Evolutionary conservation across 139 green algal genomes (phyloP).

Genomic region (Tetradesmus obliquus): DNA sequence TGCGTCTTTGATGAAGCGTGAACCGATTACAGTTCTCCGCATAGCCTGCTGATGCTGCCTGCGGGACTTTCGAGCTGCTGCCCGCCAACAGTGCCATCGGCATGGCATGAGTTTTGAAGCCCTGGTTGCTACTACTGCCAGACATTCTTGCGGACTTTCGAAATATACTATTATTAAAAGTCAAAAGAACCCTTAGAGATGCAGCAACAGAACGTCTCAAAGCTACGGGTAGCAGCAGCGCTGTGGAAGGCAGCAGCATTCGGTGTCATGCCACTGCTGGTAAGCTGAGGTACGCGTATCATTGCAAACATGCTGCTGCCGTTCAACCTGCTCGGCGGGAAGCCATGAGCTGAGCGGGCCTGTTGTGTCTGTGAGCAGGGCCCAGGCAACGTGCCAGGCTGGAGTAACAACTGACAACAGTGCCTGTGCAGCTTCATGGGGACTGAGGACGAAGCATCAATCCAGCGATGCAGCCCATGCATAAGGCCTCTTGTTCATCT

Average conservation of each 20-base stretch:
- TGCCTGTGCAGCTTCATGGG: too few relatives aligned
- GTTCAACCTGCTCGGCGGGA: too few relatives aligned
- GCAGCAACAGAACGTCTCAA: background rate
- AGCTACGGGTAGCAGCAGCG: background rate
- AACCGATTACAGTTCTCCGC: background rate
- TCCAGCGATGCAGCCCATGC: too few relatives aligned
- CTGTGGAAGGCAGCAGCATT: background rate
- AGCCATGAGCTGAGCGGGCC: too few relatives aligned
- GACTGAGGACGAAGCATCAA: too few relatives aligned
- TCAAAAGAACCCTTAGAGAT: background rate
- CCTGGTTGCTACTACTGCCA: background rate
- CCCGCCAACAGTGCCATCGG: background rate
- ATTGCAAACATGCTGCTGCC: too few relatives aligned
- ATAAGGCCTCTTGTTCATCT: too few relatives aligned
- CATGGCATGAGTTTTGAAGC: background rate
- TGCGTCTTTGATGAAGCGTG: background rate
- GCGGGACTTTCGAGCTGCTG: background rate
- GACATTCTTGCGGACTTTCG: background rate
- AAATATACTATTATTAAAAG: background rate
- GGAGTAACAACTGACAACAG: too few relatives aligned
- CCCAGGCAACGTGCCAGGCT: too few relatives aligned
- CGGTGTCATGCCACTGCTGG: too few relatives aligned
- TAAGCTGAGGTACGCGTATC: too few relatives aligned
- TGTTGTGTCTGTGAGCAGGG: too few relatives aligned
- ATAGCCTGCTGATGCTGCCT: background rate